These are phyloP conservation scores for Combretum micranthum DNA, from an alignment of 345 rosid species.

Conservation along the genomic window DNA sequence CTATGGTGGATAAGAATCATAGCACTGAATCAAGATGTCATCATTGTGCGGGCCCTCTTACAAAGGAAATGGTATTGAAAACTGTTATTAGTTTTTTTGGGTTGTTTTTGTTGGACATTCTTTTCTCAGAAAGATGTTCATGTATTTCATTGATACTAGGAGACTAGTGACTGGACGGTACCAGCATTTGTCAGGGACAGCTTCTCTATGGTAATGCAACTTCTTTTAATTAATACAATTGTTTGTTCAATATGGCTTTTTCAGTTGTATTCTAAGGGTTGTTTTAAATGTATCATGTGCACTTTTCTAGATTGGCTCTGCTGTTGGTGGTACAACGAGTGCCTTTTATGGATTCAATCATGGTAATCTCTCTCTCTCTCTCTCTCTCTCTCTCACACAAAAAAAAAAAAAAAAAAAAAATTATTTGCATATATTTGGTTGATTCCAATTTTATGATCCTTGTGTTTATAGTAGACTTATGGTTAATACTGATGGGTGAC, in stretches of 20 bases:
- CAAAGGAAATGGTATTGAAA: constrained; percentile 51
- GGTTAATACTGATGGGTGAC: no score
- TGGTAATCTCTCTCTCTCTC: no score
- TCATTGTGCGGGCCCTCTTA: constrained; percentile 94
- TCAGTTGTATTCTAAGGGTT: no score
- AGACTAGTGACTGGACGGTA: constrained; percentile 79
- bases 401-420: no score
- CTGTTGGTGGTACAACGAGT: constrained; percentile 77
- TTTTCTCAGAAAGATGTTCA: no score
- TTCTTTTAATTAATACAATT: no score
- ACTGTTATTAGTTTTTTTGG: not conserved
- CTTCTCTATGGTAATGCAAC: constrained; percentile 66
- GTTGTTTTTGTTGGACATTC: not conserved
- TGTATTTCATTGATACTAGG: constrained; percentile 32
- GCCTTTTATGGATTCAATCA: constrained; percentile 74
- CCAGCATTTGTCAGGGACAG: constrained; percentile 82
- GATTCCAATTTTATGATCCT: no score
- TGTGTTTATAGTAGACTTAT: no score
- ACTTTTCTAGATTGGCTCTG: constrained; percentile 65
- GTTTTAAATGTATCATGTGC: no score
- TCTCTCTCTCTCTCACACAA: no score
- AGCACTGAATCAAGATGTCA: constrained; percentile 39
- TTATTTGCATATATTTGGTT: no score
- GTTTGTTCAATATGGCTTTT: no score
- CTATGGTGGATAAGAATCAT: constrained; percentile 38